A percentile compares a stretch with the other conserved stretches of the same genome.
phyloP scores from a whole-genome alignment of 306 rosid genomes.

The Vigna unguiculata region DNA sequence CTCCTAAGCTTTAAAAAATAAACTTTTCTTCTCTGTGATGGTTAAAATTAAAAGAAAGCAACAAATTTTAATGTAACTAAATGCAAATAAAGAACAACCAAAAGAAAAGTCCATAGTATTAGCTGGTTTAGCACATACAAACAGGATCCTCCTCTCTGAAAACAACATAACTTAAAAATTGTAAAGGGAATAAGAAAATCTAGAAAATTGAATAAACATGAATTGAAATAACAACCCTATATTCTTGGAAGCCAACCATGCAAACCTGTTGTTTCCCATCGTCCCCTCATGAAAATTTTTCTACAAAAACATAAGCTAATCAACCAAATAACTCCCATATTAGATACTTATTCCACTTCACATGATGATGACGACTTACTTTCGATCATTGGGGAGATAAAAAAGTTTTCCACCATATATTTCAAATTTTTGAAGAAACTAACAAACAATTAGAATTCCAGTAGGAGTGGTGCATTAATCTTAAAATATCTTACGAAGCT shows the following conservation, averaged over 20 bases:
- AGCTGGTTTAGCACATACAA: too few species aligned
- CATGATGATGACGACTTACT: constrained; percentile 59
- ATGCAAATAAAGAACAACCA: too few species aligned
- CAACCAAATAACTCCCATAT: constrained; percentile 39
- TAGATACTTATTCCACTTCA: constrained; percentile 25
- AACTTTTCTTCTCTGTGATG: too few species aligned
- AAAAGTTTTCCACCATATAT: constrained; percentile 86
- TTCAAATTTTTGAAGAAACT: constrained; percentile 93
- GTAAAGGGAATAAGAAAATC: too few species aligned
- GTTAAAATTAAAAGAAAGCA: too few species aligned
- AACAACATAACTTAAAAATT: too few species aligned
- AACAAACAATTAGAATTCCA: constrained; percentile 69
- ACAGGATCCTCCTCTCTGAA: too few species aligned
- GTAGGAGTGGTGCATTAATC: constrained; percentile 68
- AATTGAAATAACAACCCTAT: too few species aligned
- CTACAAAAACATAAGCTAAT: constrained; percentile 58
- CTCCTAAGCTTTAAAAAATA: too few species aligned
- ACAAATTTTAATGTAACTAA: too few species aligned
- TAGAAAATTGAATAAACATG: too few species aligned
- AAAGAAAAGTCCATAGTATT: too few species aligned
- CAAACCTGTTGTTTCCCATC: constrained; percentile 93
- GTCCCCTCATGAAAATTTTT: constrained; percentile 88
- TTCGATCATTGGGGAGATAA: constrained; percentile 86
- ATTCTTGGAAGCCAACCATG: constrained; percentile 89
- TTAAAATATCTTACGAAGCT: constrained; percentile 79